Percentiles rank a stretch among this genome's conserved stretches.
These are phyloP conservation scores for Larix kaempferi DNA, from an alignment of 75 land plant genomes.

Conservation along the genomic window DNA sequence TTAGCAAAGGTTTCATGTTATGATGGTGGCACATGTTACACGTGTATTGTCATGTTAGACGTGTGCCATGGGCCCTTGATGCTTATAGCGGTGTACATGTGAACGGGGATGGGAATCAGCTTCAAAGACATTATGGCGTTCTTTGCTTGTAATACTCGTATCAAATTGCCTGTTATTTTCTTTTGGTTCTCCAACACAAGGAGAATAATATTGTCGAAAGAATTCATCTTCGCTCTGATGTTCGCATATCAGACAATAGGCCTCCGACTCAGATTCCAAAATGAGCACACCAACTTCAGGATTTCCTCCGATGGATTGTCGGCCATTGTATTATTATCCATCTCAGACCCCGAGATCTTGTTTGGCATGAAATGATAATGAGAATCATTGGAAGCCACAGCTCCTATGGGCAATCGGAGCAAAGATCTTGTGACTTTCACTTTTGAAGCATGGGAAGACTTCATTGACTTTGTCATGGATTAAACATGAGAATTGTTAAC, in stretches of 20 bases:
- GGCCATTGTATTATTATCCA: background rate
- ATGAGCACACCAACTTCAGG: background rate
- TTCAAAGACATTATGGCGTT: too few relatives aligned
- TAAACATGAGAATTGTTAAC: background rate
- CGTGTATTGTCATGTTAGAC: too few relatives aligned
- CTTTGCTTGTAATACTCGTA: too few relatives aligned
- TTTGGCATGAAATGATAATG: background rate
- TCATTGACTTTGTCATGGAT: too few relatives aligned
- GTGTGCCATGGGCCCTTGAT: too few relatives aligned
- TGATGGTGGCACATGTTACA: too few relatives aligned
- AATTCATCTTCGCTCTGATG: conserved; percentile 1
- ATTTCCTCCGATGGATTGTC: background rate
- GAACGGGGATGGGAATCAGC: too few relatives aligned
- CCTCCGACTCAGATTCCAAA: background rate
- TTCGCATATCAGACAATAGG: background rate
- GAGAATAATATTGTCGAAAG: background rate
- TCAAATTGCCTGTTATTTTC: too few relatives aligned
- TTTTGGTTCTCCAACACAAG: background rate
- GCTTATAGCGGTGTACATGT: too few relatives aligned
- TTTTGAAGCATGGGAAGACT: background rate
- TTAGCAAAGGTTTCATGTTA: too few relatives aligned
- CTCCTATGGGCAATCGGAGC: background rate
- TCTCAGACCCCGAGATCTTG: background rate
- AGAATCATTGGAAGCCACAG: too few relatives aligned
- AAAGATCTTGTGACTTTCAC: conserved; percentile 2